phyloP scores from a whole-genome alignment of 768 basidiomycete genomes.

The Trametes meyenii region DNA sequence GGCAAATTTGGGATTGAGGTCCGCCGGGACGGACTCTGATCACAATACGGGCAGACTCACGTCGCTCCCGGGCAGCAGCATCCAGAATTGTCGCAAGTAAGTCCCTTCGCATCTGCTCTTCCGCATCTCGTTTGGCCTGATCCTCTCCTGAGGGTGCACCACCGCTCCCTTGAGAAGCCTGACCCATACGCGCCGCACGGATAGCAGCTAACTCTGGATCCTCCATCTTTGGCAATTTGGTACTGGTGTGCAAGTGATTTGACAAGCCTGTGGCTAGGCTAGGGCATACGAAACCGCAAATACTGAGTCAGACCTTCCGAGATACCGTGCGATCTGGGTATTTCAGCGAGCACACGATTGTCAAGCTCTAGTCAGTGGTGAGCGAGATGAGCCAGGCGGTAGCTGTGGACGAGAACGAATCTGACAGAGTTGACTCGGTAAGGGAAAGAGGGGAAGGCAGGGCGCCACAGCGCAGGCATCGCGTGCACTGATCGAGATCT shows the following conservation, averaged over 20 bases:
- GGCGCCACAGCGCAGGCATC: background rate
- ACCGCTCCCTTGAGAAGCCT: slow-evolving; percentile 37
- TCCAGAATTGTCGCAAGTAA: slow-evolving; percentile 80
- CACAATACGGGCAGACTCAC: slow-evolving; percentile 43
- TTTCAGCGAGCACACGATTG: background rate
- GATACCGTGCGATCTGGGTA: too few relatives aligned
- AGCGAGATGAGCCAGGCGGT: background rate
- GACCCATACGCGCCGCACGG: slow-evolving; percentile 46
- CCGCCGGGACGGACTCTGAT: background rate
- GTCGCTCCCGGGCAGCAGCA: slow-evolving; percentile 75
- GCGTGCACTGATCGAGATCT: slow-evolving; percentile 2
- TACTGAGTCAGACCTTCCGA: background rate
- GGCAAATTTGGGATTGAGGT: background rate
- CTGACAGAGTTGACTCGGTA: slow-evolving; percentile 8
- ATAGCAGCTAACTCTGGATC: slow-evolving; percentile 48
- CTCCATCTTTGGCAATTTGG: slow-evolving; percentile 23
- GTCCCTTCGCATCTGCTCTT: slow-evolving; percentile 77
- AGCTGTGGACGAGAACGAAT: background rate
- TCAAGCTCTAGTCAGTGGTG: background rate
- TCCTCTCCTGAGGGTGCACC: slow-evolving; percentile 50
- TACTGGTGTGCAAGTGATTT: background rate
- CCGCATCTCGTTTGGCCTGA: slow-evolving; percentile 55
- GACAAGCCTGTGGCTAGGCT: background rate
- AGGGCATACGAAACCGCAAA: background rate
- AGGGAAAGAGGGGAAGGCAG: slow-evolving; percentile 7